phyloP scores from a whole-genome alignment of 306 rosid species.

The Glycine latifolia region DNA sequence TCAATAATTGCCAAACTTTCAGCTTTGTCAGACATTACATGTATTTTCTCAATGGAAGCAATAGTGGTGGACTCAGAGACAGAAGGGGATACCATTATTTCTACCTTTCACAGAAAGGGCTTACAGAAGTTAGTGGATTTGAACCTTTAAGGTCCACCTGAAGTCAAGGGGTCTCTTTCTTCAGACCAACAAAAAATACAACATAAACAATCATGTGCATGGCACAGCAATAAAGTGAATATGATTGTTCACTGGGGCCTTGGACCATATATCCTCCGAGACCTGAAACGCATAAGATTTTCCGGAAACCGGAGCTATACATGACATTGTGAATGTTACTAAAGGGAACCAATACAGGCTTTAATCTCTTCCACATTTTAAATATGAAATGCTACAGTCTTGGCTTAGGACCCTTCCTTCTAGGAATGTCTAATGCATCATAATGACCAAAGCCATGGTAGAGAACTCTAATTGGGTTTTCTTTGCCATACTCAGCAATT shows the following conservation, averaged over 20 bases:
- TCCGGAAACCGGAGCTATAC: not conserved
- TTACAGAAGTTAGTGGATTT: slow-evolving; percentile 8
- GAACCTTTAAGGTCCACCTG: slow-evolving; percentile 44
- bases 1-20: not conserved
- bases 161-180: slow-evolving; percentile 26
- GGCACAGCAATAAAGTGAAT: slow-evolving; percentile 30
- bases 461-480: slow-evolving; percentile 83
- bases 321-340: not conserved
- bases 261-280: slow-evolving; percentile 11
- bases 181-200: slow-evolving; percentile 33
- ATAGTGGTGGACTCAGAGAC: not conserved
- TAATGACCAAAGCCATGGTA: slow-evolving; percentile 94
- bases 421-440: slow-evolving; percentile 79
- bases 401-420: slow-evolving; percentile 55
- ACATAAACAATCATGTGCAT: slow-evolving; percentile 30
- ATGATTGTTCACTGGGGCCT: slow-evolving; percentile 5
- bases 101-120: slow-evolving; percentile 41
- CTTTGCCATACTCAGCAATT: slow-evolving; percentile 87
- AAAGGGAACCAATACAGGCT: slow-evolving; percentile 24
- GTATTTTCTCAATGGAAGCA: slow-evolving; percentile 19
- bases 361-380: slow-evolving; percentile 24
- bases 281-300: not conserved
- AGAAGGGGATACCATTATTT: slow-evolving; percentile 25
- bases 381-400: slow-evolving; percentile 57
- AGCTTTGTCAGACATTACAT: not conserved